A percentile compares a stretch with the other conserved stretches of the same genome.
These are phyloP conservation scores for Eucalyptus pumila DNA, from an alignment of 345 rosid genomes.

Conservation along the genomic window DNA sequence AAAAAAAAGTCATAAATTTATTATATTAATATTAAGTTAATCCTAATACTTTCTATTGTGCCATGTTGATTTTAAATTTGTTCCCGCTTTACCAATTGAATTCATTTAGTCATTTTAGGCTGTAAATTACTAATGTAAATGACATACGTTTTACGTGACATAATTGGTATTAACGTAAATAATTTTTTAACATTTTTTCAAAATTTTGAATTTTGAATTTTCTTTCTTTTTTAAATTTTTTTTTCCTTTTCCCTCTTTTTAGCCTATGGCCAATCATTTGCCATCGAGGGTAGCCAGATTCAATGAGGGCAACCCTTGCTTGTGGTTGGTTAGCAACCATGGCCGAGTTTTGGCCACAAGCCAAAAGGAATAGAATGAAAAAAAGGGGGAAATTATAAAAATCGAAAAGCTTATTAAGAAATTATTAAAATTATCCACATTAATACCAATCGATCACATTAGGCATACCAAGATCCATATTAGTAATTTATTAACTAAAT, in stretches of 20 bases:
- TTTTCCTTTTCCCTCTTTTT: neutral
- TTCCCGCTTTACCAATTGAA: too few species aligned
- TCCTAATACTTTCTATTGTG: too few species aligned
- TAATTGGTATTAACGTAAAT: accelerated
- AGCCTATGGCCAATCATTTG: neutral
- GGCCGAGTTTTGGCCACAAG: neutral
- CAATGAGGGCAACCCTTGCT: neutral
- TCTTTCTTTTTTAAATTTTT: too few species aligned
- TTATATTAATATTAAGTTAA: too few species aligned
- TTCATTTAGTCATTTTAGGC: too few species aligned
- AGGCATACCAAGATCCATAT: accelerated
- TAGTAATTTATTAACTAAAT: too few species aligned
- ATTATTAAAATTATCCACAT: too few species aligned
- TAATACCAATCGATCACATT: accelerated
- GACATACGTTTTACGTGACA: accelerated
- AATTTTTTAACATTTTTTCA: too few species aligned
- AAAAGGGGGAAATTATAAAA: too few species aligned
- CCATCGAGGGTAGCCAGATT: accelerated
- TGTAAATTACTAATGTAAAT: too few species aligned
- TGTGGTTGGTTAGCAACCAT: neutral
- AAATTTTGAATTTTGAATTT: too few species aligned
- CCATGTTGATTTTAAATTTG: too few species aligned
- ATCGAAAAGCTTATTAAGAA: accelerated
- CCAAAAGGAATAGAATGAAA: neutral
- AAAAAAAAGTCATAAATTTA: accelerated